Percentiles rank a stretch among this genome's conserved stretches.
Conservation (phyloP, 2,329 filamentous ascomycete genomes). For the Nemania abortiva region DNA sequence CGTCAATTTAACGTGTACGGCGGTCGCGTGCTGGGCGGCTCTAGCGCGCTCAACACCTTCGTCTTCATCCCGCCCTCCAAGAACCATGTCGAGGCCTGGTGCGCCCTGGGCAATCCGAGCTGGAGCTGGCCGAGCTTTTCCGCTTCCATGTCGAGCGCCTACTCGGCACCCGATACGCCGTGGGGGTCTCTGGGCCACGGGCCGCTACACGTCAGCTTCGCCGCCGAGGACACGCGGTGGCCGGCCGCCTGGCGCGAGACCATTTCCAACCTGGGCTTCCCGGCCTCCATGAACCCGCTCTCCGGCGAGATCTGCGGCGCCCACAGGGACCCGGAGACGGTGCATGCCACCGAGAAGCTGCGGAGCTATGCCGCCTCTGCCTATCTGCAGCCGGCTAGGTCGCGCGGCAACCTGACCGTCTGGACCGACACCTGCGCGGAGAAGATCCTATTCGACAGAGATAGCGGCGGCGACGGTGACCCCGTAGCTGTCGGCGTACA, state of each 20-base stretch:
- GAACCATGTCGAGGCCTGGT: conserved; percentile 47
- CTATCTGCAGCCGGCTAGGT: conserved; percentile 36
- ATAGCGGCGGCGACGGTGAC: neutral
- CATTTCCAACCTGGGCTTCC: neutral
- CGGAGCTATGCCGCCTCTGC: conserved; percentile 34
- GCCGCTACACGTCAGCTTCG: neutral
- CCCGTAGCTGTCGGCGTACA: conserved; percentile 30
- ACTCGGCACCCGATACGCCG: conserved; percentile 11
- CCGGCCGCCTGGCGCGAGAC: neutral
- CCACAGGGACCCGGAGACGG: conserved; percentile 32
- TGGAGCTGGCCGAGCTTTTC: conserved; percentile 42
- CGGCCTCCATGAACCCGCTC: neutral
- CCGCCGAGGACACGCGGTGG: neutral
- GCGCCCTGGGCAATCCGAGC: conserved; percentile 45
- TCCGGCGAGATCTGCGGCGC: neutral
- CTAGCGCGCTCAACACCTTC: conserved; percentile 48
- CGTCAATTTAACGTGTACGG: conserved; percentile 19
- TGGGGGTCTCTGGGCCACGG: neutral
- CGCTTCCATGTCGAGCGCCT: conserved; percentile 20
- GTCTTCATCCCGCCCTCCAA: conserved; percentile 43
- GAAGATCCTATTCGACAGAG: conserved; percentile 34
- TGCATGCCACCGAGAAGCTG: conserved; percentile 32
- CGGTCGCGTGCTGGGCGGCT: conserved; percentile 48
- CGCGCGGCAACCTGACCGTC: conserved; percentile 36
- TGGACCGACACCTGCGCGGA: conserved; percentile 26